A percentile compares a stretch with the other conserved stretches of the same genome.
phyloP scores from a whole-genome alignment of 768 basidiomycete genomes.

The Suillus ampliporus region DNA sequence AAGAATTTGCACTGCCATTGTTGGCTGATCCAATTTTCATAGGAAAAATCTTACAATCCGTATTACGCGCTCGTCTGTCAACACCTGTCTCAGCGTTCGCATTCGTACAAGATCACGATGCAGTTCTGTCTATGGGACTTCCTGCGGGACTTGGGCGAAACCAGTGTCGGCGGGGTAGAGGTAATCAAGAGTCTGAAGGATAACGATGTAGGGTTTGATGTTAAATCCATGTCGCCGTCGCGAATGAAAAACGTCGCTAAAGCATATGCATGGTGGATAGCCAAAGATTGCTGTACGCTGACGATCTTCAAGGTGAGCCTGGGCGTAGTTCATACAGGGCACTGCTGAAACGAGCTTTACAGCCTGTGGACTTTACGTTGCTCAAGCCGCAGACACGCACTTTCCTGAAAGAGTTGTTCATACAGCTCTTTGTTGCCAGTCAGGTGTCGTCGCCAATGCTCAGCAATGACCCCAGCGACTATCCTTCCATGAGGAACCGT shows the following conservation, averaged over 20 bases:
- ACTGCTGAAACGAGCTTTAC: conserved; percentile 10
- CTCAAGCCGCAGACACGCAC: conserved; percentile 64
- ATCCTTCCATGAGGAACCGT: conserved; percentile 56
- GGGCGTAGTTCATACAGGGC: background rate
- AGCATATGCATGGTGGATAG: conserved; percentile 93
- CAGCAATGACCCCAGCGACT: conserved; percentile 38
- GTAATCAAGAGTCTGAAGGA: conserved; percentile 65
- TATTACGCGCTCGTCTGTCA: conserved; percentile 92
- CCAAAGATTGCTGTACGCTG: conserved; percentile 78
- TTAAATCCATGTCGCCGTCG: conserved; percentile 59
- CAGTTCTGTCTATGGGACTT: conserved; percentile 99
- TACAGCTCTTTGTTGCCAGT: conserved; percentile 71
- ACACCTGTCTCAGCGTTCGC: conserved; percentile 77
- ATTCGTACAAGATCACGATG: conserved; percentile 88
- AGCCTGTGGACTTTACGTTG: conserved; percentile 88
- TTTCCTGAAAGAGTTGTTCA: conserved; percentile 77
- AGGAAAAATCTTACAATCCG: conserved; percentile 92
- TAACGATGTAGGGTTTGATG: conserved; percentile 51
- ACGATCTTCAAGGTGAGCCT: conserved; percentile 78
- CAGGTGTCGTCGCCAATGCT: conserved; percentile 77
- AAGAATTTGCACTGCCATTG: background rate
- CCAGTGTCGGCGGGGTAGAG: conserved; percentile 78
- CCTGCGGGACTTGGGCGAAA: conserved; percentile 88
- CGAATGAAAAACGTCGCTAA: conserved; percentile 77
- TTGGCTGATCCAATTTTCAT: conserved; percentile 4